phyloP scores from a whole-genome alignment of 2,329 filamentous ascomycete genomes.

The Cryphonectria parasitica region DNA sequence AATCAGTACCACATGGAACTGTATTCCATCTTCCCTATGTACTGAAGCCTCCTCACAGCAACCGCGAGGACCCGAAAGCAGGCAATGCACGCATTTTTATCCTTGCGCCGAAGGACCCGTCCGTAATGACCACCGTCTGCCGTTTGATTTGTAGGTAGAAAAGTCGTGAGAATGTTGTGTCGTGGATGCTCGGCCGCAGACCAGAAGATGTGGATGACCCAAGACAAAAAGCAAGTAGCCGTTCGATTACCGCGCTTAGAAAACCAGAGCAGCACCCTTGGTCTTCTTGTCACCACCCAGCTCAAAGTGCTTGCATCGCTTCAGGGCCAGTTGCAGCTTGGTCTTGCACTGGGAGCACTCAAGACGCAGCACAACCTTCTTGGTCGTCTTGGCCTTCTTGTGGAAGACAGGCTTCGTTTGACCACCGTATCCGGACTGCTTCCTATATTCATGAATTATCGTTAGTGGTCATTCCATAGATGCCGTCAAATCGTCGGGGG shows the following conservation, averaged over 20 bases:
- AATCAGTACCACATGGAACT: constrained; percentile 27
- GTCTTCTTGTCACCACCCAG: constrained; percentile 99
- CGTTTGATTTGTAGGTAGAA: constrained; percentile 24
- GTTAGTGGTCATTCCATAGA: constrained; percentile 9
- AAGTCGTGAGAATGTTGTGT: constrained; percentile 28
- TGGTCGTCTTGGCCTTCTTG: constrained; percentile 99
- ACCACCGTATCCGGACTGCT: constrained; percentile 88
- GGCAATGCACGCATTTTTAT: constrained; percentile 30
- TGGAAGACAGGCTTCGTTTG: constrained; percentile 99
- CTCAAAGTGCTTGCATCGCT: constrained; percentile 99
- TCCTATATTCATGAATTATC: constrained; percentile 21
- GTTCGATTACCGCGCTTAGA: constrained; percentile 67
- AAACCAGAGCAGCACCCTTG: constrained; percentile 99
- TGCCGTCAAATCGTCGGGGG: neutral
- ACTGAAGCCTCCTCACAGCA: constrained; percentile 29
- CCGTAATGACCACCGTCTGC: constrained; percentile 30
- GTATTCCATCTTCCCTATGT: constrained; percentile 29
- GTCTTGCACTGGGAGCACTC: constrained; percentile 98
- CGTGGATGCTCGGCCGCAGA: constrained; percentile 29
- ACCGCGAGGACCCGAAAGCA: constrained; percentile 30
- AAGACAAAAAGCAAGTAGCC: constrained; percentile 23
- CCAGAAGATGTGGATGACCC: constrained; percentile 29
- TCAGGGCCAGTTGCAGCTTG: constrained; percentile 96
- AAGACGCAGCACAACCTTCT: constrained; percentile 99
- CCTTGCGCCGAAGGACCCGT: constrained; percentile 31